A percentile compares a stretch with the other conserved stretches of the same genome.
Conservation (phyloP, 306 rosid genomes). For the Crotalaria pallida region DNA sequence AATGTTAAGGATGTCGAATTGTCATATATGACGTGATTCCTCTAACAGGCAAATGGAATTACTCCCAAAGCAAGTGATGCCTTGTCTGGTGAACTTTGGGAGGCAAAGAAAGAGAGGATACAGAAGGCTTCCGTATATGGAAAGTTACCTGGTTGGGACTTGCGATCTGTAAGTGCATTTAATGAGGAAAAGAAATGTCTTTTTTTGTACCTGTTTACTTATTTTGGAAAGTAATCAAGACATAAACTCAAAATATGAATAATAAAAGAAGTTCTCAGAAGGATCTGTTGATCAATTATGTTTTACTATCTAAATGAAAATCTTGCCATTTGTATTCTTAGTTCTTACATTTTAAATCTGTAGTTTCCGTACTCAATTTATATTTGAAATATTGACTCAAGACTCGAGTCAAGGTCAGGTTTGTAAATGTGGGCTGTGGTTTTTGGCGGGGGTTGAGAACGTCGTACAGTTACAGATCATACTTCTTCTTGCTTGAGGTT, state of each 20-base stretch:
- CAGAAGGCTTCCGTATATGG: conserved; percentile 71
- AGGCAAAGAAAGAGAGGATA: conserved; percentile 83
- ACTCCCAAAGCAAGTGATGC: conserved; percentile 91
- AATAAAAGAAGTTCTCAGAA: background rate
- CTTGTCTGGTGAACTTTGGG: conserved; percentile 97
- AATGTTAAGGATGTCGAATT: conserved; percentile 3
- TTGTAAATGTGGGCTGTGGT: background rate
- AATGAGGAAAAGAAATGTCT: background rate
- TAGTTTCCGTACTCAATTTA: background rate
- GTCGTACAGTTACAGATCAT: background rate
- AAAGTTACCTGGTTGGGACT: conserved; percentile 82
- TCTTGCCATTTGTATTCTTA: background rate
- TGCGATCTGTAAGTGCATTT: conserved; percentile 74
- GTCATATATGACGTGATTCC: conserved; percentile 12
- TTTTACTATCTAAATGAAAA: background rate
- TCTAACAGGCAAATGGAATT: conserved; percentile 69
- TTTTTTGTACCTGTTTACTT: background rate
- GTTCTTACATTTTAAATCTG: background rate
- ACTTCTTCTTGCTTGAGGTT: background rate
- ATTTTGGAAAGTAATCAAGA: conserved; percentile 7
- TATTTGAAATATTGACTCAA: conserved; percentile 5
- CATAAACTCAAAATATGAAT: conserved; percentile 2
- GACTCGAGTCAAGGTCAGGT: background rate
- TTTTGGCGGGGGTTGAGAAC: background rate
- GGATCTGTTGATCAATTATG: conserved; percentile 7